These are phyloP conservation scores for Zygnema circumcarinatum DNA, from an alignment of 139 green algal species.

Conservation along the genomic window DNA sequence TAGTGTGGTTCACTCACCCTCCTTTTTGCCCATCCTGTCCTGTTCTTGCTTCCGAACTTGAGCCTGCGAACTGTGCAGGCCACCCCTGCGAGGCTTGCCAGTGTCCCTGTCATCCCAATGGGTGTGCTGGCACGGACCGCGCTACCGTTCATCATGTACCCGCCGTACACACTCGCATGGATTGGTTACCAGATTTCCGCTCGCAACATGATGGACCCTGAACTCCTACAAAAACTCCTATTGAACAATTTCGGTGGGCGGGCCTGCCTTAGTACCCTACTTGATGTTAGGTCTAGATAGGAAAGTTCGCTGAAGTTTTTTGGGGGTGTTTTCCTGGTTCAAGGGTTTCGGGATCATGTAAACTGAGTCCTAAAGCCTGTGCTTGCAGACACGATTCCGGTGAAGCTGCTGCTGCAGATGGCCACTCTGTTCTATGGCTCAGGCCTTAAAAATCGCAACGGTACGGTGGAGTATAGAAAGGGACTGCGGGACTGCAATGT, in stretches of 20 bases:
- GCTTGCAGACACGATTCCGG: constrained; percentile 52
- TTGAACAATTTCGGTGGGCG: constrained; percentile 54
- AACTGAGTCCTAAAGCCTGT: too few species aligned
- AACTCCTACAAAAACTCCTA: constrained; percentile 36
- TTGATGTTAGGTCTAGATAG: too few species aligned
- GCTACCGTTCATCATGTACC: constrained; percentile 40
- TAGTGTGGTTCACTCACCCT: too few species aligned
- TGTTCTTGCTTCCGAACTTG: too few species aligned
- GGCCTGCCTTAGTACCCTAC: neutral
- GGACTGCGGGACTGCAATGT: constrained; percentile 11
- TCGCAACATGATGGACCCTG: constrained; percentile 46
- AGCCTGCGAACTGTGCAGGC: constrained; percentile 46
- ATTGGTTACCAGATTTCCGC: constrained; percentile 45
- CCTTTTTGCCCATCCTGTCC: too few species aligned
- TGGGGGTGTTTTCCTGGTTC: too few species aligned
- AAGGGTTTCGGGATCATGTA: too few species aligned
- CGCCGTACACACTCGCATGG: constrained; percentile 52
- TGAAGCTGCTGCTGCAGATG: constrained; percentile 53
- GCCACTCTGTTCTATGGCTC: constrained; percentile 36
- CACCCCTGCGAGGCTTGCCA: constrained; percentile 18
- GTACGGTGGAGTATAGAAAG: constrained; percentile 42
- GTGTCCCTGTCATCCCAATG: constrained; percentile 35
- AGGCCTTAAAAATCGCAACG: constrained; percentile 40
- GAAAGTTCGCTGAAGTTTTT: too few species aligned
- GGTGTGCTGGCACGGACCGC: constrained; percentile 39